A percentile compares a stretch with the other conserved stretches of the same genome.
phyloP scores from a whole-genome alignment of 192 early-diverging fungal genomes.

The Backusella liffmaniae region DNA sequence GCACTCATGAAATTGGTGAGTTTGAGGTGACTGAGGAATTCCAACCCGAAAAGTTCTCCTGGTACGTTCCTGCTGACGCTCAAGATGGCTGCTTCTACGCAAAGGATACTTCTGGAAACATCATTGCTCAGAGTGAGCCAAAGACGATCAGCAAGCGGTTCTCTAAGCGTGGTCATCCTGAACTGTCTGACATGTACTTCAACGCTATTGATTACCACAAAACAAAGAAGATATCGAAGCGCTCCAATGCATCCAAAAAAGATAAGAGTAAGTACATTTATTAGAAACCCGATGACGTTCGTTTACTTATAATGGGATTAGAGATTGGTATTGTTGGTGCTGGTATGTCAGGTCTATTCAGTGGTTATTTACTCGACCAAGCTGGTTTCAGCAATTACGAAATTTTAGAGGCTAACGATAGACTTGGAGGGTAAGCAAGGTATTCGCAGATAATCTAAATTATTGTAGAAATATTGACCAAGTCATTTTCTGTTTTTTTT shows the following conservation, averaged over 20 bases:
- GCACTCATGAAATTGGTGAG: constrained; percentile 1
- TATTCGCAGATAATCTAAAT: too few relatives aligned
- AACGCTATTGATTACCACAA: constrained; percentile 23
- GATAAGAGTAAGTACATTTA: constrained; percentile 21
- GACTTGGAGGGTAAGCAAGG: constrained; percentile 23
- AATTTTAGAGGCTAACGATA: constrained; percentile 28
- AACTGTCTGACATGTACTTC: constrained; percentile 17
- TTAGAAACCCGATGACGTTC: not conserved
- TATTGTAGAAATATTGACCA: too few relatives aligned
- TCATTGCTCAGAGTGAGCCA: constrained; percentile 12
- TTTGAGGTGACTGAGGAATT: not conserved
- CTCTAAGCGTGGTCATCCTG: constrained; percentile 19
- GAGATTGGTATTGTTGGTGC: constrained; percentile 34
- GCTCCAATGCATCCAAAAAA: not conserved
- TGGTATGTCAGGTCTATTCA: constrained; percentile 32
- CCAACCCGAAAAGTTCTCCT: constrained; percentile 10
- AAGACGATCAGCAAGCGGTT: not conserved
- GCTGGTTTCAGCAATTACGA: constrained; percentile 27
- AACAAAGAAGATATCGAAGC: not conserved
- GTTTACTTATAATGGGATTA: not conserved
- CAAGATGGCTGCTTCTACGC: constrained; percentile 7
- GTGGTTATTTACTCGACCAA: constrained; percentile 21
- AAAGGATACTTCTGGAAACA: not conserved
- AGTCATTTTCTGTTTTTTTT: not conserved
- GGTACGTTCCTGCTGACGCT: constrained; percentile 7